Base-by-base conservation (phyloP, 2,329 filamentous ascomycete genomes). In the Calonectria ilicicola region DNA sequence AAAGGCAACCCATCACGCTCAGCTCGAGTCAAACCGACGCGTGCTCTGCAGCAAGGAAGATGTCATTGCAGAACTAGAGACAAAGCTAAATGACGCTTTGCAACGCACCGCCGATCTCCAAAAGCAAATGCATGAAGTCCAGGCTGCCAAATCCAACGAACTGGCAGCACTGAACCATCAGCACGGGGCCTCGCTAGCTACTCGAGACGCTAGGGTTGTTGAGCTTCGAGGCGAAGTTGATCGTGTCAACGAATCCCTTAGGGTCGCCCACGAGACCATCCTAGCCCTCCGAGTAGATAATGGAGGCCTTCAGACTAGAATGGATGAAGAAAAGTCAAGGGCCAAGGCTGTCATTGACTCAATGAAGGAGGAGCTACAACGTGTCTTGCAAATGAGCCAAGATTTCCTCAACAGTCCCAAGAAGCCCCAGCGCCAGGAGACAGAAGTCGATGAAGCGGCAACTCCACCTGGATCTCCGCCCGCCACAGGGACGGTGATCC, bases 301-400 rank as follows among this genome's bases (percentile, higher is more conserved):
- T 35, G 80, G 79, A 23, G 81, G 80, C 0, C 73, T 91, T 29
- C 77, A 79, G 67, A 76, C 76, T 0, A 76, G 80, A 27, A 78
- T 86, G 21, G 84, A 82, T 5, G 82, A 83, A 19, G 87, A 87
- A 77, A 80, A 80, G 75, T 72, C 65, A 6, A 82, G 83, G 19
- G 87, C 88, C 2, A 84, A 83, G 77, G 81, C 80, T 6, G 86
- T 87, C 0, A 84, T 91, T 2, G 85, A 88, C 12, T 81, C 83
- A 7, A 87, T 92, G 85, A 86, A 86, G 81, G 85, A 81, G 1
- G 89, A 91, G 82, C 81, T 92, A 38, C 86, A 86, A 75, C 77
- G 86, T 5, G 87, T 88, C 0, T 76, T 89, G 53, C 79, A 83
- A 58, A 86, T 87, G 83, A 87, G 88, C 72, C 81, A 85, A 65